These are phyloP conservation scores for Aspergillus aculeatus DNA, from an alignment of 2,329 filamentous ascomycete genomes.

Conservation along the genomic window DNA sequence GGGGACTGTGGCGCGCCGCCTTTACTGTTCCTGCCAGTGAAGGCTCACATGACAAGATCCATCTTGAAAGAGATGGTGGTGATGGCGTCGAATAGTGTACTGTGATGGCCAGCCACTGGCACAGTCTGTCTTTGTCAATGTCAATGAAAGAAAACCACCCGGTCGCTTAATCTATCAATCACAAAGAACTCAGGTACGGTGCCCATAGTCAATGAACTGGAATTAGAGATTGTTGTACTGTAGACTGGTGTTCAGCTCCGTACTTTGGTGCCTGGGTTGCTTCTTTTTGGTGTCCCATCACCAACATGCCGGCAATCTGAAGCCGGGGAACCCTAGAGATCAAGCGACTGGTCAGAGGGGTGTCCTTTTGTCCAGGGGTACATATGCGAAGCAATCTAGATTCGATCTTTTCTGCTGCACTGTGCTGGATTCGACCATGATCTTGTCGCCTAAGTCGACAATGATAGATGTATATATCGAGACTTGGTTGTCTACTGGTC, in stretches of 20 bases:
- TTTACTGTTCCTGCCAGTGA: neutral
- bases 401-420: neutral
- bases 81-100: neutral
- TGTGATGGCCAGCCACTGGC: neutral
- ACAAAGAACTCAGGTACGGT: neutral
- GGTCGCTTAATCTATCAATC: neutral
- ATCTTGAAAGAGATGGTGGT: neutral
- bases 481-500: neutral
- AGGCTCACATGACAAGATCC: neutral
- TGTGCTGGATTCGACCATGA: neutral
- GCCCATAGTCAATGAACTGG: no score
- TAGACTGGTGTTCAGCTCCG: neutral
- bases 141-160: neutral
- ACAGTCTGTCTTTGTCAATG: neutral
- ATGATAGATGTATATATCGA: neutral
- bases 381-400: neutral
- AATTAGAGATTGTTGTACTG: neutral
- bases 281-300: neutral
- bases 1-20: neutral
- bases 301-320: no score
- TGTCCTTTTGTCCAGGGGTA: neutral
- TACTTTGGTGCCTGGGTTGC: neutral
- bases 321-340: neutral
- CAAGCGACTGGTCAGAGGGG: neutral
- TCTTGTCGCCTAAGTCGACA: neutral